Percentiles rank a stretch among this genome's conserved stretches.
Conservation (phyloP, 2,329 filamentous ascomycete species). For the Monilinia polystroma region DNA sequence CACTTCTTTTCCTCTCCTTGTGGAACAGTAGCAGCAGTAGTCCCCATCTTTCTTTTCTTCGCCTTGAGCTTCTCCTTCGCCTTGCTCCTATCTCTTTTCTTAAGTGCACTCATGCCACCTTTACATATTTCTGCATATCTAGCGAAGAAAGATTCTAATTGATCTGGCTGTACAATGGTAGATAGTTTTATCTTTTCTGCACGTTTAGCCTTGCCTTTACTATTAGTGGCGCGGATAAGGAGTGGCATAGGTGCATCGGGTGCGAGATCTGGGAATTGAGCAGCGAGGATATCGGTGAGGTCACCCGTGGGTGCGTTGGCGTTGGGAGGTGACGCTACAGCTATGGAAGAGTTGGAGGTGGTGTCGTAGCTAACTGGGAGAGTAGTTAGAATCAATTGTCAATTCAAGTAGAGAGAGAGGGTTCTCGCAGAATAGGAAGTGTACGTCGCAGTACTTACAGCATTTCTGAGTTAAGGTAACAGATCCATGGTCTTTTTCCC, state of each 20-base stretch:
- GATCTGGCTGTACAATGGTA: constrained; percentile 74
- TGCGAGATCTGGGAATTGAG: constrained; percentile 60
- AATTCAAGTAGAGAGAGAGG: too few species aligned
- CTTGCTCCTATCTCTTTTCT: constrained; percentile 90
- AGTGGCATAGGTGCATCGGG: constrained; percentile 64
- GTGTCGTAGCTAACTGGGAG: constrained; percentile 2
- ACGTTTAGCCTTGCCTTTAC: constrained; percentile 5
- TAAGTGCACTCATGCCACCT: constrained; percentile 80
- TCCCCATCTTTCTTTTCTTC: constrained; percentile 50
- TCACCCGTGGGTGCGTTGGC: constrained; percentile 7
- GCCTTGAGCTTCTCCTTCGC: constrained; percentile 76
- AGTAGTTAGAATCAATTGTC: background rate
- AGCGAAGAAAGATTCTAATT: constrained; percentile 76
- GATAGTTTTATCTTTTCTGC: constrained; percentile 67
- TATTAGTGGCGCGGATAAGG: constrained; percentile 58
- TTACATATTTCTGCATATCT: constrained; percentile 91
- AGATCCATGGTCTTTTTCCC: constrained; percentile 67
- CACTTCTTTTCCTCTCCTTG: constrained; percentile 27
- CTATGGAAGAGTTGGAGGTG: background rate
- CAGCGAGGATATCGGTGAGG: constrained; percentile 38
- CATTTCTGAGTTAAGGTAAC: constrained; percentile 77
- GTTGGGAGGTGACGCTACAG: background rate
- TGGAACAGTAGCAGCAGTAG: background rate
- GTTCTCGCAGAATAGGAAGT: background rate
- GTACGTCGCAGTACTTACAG: constrained; percentile 47